Evolutionary conservation across 208 protist genomes (phyloP).

Genomic region (Crithidia brevicula): DNA sequence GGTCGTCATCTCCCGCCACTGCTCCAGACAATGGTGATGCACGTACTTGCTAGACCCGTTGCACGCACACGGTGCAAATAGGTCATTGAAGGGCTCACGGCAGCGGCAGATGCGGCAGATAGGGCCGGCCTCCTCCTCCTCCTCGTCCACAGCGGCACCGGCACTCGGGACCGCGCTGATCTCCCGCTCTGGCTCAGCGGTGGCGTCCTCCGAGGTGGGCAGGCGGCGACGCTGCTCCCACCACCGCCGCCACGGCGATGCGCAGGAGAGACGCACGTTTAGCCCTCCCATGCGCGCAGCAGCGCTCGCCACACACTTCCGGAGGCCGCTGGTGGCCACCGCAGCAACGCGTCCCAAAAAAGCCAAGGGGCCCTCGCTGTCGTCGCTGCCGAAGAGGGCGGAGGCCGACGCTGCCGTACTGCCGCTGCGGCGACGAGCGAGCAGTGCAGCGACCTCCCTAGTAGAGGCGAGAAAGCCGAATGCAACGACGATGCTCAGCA

Average conservation of each 20-base stretch:
- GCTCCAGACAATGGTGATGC: slow-evolving; percentile 34
- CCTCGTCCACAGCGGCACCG: not conserved
- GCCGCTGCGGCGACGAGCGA: slow-evolving; percentile 7
- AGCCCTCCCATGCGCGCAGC: not conserved
- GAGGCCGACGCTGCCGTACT: not conserved
- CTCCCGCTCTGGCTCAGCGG: slow-evolving; percentile 15
- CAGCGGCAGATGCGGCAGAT: slow-evolving; percentile 37
- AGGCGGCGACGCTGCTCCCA: slow-evolving; percentile 1
- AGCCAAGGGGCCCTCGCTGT: slow-evolving; percentile 5
- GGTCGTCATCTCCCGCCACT: slow-evolving; percentile 35
- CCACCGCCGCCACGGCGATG: slow-evolving; percentile 15
- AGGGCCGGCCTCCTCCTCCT: slow-evolving; percentile 25
- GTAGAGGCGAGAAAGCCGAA: slow-evolving; percentile 23
- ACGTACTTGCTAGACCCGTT: slow-evolving; percentile 35
- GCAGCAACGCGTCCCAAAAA: slow-evolving; percentile 14
- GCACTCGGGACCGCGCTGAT: slow-evolving; percentile 7
- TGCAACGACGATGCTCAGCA: not conserved
- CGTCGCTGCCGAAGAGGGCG: slow-evolving; percentile 20
- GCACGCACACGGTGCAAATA: slow-evolving; percentile 36
- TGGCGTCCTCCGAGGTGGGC: slow-evolving; percentile 11
- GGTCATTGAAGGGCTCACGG: slow-evolving; percentile 21
- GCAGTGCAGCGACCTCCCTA: slow-evolving; percentile 13
- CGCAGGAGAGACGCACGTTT: not conserved
- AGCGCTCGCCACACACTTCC: not conserved
- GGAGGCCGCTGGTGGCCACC: slow-evolving; percentile 12